Percentiles rank a stretch among this genome's conserved stretches.
Conservation (phyloP, 257 asterid species). For the Cinchona pubescens region DNA sequence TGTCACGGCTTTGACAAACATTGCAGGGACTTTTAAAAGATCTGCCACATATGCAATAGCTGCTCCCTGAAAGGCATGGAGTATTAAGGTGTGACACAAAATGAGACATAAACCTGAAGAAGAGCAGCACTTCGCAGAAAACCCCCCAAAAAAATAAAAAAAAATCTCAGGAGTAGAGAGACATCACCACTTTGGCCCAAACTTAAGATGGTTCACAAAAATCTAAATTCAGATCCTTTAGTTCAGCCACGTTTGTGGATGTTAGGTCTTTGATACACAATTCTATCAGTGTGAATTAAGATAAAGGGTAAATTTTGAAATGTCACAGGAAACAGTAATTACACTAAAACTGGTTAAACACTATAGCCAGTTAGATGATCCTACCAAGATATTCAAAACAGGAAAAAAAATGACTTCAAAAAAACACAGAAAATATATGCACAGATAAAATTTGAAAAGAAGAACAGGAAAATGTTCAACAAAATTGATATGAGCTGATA, state of each 20-base stretch:
- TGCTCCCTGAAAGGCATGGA: constrained; percentile 65
- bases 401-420: not conserved
- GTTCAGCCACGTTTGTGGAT: not conserved
- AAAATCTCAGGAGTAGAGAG: not conserved
- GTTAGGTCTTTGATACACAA: not conserved
- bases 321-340: not conserved
- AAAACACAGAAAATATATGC: not conserved
- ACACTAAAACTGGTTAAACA: constrained; percentile 5
- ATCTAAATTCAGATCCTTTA: not conserved
- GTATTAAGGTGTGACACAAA: not conserved
- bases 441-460: not conserved
- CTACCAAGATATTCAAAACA: not conserved
- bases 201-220: not conserved
- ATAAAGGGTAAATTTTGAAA: not conserved
- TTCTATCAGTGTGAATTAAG: not conserved
- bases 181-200: not conserved
- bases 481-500: not conserved
- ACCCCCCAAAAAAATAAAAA: not conserved
- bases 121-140: constrained; percentile 6
- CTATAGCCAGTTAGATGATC: not conserved
- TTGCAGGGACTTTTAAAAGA: constrained; percentile 73
- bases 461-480: not conserved
- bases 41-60: constrained; percentile 93
- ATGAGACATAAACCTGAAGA: not conserved
- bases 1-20: constrained; percentile 85